These are phyloP conservation scores for Talaromyces sp. DNA, from an alignment of 2,329 filamentous ascomycete genomes.

Conservation along the genomic window DNA sequence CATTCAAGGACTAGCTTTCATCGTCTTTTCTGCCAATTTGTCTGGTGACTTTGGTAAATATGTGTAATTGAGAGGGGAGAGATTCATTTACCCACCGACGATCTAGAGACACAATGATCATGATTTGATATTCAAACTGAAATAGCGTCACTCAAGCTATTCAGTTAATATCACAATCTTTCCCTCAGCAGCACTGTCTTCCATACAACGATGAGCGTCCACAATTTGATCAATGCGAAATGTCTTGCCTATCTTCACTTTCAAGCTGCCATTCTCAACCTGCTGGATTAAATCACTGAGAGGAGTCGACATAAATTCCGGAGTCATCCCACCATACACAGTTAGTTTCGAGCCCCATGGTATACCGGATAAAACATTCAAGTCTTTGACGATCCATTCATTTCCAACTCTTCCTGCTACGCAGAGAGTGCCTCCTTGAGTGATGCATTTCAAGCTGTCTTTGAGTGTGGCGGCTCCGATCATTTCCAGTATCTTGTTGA, in stretches of 20 bases:
- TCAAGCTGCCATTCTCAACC: neutral
- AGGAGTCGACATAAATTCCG: neutral
- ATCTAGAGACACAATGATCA: neutral
- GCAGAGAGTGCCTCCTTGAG: neutral
- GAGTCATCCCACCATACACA: neutral
- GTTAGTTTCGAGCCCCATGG: neutral
- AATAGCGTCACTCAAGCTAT: neutral
- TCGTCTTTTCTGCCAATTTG: neutral
- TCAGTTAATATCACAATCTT: neutral
- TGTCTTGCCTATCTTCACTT: neutral
- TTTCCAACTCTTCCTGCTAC: neutral
- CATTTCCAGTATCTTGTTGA: neutral
- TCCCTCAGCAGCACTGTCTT: neutral
- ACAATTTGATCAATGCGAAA: conserved; percentile 33
- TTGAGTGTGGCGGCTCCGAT: neutral
- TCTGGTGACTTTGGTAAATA: neutral
- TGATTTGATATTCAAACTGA: neutral
- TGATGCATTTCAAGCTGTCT: neutral
- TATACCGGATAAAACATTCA: neutral
- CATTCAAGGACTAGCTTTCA: neutral
- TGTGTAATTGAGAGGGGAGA: neutral
- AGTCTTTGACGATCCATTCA: neutral
- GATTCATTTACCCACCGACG: neutral
- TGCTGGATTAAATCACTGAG: neutral
- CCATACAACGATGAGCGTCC: neutral